Base-by-base conservation (phyloP, 2,329 filamentous ascomycete species). In the Fusarium domesticum region DNA sequence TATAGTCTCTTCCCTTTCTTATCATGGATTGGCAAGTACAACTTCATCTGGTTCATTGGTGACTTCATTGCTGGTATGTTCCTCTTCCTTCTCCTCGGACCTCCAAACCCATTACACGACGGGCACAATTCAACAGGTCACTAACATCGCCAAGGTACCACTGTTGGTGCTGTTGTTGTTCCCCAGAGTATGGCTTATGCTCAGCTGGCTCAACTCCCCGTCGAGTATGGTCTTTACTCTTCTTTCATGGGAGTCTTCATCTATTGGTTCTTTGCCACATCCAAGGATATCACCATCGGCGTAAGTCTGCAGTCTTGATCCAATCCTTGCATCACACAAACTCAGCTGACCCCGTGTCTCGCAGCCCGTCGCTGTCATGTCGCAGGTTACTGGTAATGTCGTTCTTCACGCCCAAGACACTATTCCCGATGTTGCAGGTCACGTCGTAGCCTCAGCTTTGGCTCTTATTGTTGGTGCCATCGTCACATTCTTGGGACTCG, bases 201-300 rank as follows among this genome's bases (percentile, higher is more conserved):
- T 16, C 59, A 71, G 28, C 61, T 78, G 15, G 75, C 75, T 3
- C 62, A 70, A 45, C 68, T 78, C 37, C 64, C 67, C 4, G 67
- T 73, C 18, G 70, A 78, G 51, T 78, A 72, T 57, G 75, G 75
- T 12, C 58, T 78, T 15, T 71, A 71, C 57, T 91, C 92, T 1
- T 96, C 91, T 0, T 97, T 97, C 62, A 95, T 96, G 81, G 92
- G 92, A 48, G 91, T 96, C 16, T 68, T 96, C 51, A 76, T 96
- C 57, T 97, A 97, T 69, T 97, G 92, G 92, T 91, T 96, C 67
- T 97, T 97, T 62, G 92, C 91, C 31, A 97, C 92, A 0, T 96
- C 91, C 18, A 97, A 97, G 57, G 74, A 77, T 68, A 95, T 95
- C 63, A 93, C 89, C 15, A 93, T 95, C 53, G 89, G 89, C 31